A percentile compares a stretch with the other conserved stretches of the same genome.
Evolutionary conservation across 1,284 basidiomycete genomes (phyloP).

Genomic region (Puccinia coronata): DNA sequence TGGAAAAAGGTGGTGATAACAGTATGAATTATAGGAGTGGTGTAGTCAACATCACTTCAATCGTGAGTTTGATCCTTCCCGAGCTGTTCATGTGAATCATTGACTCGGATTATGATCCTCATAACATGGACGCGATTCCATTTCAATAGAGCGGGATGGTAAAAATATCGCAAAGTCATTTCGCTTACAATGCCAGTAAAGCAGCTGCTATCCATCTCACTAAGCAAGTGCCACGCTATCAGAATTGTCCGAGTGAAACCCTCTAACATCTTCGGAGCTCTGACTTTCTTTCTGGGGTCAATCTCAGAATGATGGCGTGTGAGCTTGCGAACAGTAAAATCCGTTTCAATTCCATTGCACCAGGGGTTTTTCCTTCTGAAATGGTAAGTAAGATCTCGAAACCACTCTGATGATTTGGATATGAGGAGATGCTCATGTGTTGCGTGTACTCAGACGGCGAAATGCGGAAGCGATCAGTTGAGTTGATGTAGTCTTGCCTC

Average conservation of each 20-base stretch:
- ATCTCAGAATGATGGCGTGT: conserved; percentile 44
- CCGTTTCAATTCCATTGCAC: conserved; percentile 54
- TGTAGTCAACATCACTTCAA: conserved; percentile 48
- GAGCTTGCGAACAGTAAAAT: conserved; percentile 23
- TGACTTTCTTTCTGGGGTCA: conserved; percentile 50
- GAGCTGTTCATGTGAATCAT: neutral
- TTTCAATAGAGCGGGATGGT: conserved; percentile 36
- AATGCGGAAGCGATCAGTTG: conserved; percentile 44
- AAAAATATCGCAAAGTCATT: conserved; percentile 44
- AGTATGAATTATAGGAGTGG: conserved; percentile 40
- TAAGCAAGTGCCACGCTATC: conserved; percentile 10
- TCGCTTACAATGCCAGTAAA: conserved; percentile 54
- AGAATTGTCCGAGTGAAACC: neutral
- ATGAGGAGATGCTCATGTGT: neutral
- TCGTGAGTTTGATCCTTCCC: conserved; percentile 14
- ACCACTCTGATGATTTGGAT: neutral
- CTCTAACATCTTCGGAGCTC: conserved; percentile 8
- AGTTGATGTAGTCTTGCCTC: conserved; percentile 1
- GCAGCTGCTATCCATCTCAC: conserved; percentile 54
- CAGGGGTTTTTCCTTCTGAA: conserved; percentile 54
- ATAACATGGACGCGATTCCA: neutral
- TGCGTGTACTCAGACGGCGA: conserved; percentile 23
- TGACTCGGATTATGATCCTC: neutral
- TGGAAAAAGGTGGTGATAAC: conserved; percentile 26
- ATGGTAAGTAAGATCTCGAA: conserved; percentile 50